Evolutionary conservation across 257 asterid genomes (phyloP).

Genomic region (Misopates orontium): DNA sequence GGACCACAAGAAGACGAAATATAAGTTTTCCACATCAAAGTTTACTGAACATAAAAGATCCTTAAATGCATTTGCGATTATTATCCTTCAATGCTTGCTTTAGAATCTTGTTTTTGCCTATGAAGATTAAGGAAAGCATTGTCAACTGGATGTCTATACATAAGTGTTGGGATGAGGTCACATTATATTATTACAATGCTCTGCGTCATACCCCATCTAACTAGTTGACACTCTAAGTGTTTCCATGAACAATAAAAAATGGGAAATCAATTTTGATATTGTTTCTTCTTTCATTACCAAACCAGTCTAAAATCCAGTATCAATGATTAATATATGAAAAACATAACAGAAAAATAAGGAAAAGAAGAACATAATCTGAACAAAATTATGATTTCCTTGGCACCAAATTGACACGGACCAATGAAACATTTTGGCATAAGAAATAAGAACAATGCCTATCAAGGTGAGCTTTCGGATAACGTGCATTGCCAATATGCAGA

Average conservation of each 20-base stretch:
- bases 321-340: neutral
- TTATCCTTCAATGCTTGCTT: neutral
- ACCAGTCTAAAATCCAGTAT: neutral
- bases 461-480: slow-evolving; percentile 1
- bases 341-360: too few relatives aligned
- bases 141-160: neutral
- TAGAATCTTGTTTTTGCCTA: neutral
- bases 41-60: neutral
- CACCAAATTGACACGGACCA: too few relatives aligned
- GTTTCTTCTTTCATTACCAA: neutral
- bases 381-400: too few relatives aligned
- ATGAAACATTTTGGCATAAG: too few relatives aligned
- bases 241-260: neutral
- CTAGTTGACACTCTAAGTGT: too few relatives aligned
- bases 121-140: neutral
- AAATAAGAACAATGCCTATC: neutral
- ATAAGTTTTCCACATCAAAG: neutral
- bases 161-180: neutral
- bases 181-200: neutral
- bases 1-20: slow-evolving; percentile 1
- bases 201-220: slow-evolving; percentile 1
- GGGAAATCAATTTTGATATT: neutral
- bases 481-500: slow-evolving; percentile 7
- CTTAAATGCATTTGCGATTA: neutral
- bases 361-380: too few relatives aligned